These are phyloP conservation scores for Cenococcum geophilum DNA, from an alignment of 495 filamentous ascomycete genomes.

Conservation along the genomic window DNA sequence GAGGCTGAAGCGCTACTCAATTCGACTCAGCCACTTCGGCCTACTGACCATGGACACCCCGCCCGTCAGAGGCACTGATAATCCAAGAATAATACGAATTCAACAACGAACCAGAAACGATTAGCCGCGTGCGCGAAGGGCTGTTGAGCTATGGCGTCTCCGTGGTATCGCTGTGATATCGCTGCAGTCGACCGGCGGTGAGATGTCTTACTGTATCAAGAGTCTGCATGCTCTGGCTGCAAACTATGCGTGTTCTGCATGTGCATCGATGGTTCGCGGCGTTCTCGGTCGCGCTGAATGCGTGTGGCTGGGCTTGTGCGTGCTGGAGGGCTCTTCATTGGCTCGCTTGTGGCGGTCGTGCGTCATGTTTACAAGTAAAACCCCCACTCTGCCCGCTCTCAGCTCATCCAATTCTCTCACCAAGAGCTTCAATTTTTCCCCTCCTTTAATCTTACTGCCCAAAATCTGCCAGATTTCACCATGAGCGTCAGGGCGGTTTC, in stretches of 20 bases:
- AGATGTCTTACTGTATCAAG: no score
- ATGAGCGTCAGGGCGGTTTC: conserved; percentile 70
- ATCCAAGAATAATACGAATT: no score
- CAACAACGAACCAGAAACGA: background rate
- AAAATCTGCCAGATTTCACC: conserved; percentile 8
- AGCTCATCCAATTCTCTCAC: background rate
- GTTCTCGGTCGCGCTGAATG: no score
- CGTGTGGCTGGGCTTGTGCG: background rate
- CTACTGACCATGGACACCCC: background rate
- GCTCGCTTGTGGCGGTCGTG: conserved; percentile 1
- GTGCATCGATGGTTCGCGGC: no score
- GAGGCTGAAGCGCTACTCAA: background rate
- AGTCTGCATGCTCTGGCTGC: no score
- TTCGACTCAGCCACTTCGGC: background rate
- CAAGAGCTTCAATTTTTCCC: conserved; percentile 1
- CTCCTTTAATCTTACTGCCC: conserved; percentile 8
- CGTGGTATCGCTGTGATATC: conserved; percentile 5
- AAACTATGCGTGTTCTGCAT: no score
- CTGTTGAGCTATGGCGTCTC: background rate
- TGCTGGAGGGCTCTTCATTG: background rate
- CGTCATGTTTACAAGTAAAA: background rate
- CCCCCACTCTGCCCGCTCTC: background rate
- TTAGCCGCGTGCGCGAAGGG: background rate
- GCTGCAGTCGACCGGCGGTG: background rate
- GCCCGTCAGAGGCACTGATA: no score